A percentile compares a stretch with the other conserved stretches of the same genome.
phyloP scores from a whole-genome alignment of 2,329 filamentous ascomycete species.

The Penicillium sp. region DNA sequence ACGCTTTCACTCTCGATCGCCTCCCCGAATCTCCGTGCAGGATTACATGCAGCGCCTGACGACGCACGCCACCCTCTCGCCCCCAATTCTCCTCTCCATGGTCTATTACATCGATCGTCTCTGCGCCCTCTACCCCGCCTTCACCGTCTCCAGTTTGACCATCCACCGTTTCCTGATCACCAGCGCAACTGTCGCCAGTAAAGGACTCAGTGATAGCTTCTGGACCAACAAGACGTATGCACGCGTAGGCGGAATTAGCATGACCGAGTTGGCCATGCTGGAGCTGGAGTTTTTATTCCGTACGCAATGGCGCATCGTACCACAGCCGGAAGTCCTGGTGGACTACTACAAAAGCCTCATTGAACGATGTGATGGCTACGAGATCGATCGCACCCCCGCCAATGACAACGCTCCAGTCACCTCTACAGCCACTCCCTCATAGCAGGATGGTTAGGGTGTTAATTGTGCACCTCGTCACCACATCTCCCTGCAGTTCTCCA shows the following conservation, averaged over 20 bases:
- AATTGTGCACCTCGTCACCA: neutral
- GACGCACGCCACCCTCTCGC: conserved; percentile 87
- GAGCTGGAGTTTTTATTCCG: conserved; percentile 91
- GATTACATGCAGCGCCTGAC: conserved; percentile 93
- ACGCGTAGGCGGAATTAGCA: conserved; percentile 84
- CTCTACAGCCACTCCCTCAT: conserved; percentile 12
- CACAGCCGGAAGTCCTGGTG: conserved; percentile 86
- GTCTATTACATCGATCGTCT: conserved; percentile 98
- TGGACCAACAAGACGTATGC: conserved; percentile 99
- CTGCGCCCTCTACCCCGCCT: conserved; percentile 86
- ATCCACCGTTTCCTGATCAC: conserved; percentile 97
- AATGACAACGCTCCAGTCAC: conserved; percentile 9
- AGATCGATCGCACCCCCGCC: conserved; percentile 43
- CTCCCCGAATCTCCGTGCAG: conserved; percentile 88
- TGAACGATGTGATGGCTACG: conserved; percentile 61
- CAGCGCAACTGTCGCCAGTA: conserved; percentile 90
- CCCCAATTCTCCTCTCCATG: conserved; percentile 94
- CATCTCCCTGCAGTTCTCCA: neutral
- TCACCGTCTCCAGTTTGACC: conserved; percentile 93
- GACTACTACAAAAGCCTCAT: conserved; percentile 91
- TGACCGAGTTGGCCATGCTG: conserved; percentile 83
- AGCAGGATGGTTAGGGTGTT: neutral
- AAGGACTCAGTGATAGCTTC: conserved; percentile 93
- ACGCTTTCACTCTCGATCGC: conserved; percentile 85
- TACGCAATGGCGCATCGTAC: conserved; percentile 95